Percentiles rank a stretch among this genome's conserved stretches.
phyloP scores from a whole-genome alignment of 495 filamentous ascomycete genomes.

The Massariosphaeria phaeospora region DNA sequence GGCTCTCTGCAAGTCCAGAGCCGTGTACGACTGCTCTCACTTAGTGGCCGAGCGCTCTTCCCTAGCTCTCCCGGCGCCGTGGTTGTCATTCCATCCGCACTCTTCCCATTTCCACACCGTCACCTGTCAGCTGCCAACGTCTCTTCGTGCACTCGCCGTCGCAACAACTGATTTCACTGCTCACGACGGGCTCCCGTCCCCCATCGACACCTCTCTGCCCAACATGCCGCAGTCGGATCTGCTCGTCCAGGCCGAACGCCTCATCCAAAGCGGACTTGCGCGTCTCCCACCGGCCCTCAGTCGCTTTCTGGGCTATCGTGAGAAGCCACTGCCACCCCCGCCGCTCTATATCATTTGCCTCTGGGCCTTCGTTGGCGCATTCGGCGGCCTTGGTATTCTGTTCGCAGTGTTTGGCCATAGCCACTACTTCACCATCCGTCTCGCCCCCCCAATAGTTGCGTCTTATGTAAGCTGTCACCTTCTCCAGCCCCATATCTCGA shows the following conservation, averaged over 20 bases:
- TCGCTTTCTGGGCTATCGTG: conserved; percentile 14
- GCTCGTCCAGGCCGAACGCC: conserved; percentile 2
- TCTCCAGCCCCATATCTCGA: background rate
- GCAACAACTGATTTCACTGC: no score
- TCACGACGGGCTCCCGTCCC: background rate
- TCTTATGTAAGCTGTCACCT: conserved; percentile 8
- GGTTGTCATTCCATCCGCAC: no score
- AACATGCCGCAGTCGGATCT: background rate
- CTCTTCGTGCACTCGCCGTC: no score
- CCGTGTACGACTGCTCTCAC: no score
- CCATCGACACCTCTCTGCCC: background rate
- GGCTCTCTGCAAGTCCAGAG: no score
- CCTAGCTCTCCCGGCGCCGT: no score
- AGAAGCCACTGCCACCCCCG: background rate
- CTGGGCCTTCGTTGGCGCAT: conserved; percentile 16
- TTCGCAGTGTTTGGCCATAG: conserved; percentile 14
- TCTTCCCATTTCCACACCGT: no score
- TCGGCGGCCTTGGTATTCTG: conserved; percentile 10
- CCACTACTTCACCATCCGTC: conserved; percentile 2
- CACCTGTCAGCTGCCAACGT: no score
- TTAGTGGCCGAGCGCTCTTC: no score
- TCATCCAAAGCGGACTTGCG: background rate
- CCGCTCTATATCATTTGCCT: background rate
- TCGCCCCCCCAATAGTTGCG: conserved; percentile 7
- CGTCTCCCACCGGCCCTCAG: conserved; percentile 4